Conservation (phyloP, 345 rosid species). For the Lepidium didymum region DNA sequence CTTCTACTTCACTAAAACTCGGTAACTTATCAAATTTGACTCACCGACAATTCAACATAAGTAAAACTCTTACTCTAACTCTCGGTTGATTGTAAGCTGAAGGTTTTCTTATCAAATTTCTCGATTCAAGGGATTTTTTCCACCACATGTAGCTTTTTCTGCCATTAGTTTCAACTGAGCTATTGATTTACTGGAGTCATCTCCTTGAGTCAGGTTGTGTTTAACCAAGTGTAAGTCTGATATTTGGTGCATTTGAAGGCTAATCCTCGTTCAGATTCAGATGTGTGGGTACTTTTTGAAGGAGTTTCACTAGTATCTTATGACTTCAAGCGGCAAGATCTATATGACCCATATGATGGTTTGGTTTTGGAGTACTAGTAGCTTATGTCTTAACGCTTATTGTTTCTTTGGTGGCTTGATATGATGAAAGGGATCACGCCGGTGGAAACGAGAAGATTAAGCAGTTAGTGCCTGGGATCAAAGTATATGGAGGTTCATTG, state of each 20-base stretch:
- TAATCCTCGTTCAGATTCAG: not conserved
- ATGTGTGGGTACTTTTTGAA: not conserved
- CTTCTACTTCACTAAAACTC: not conserved
- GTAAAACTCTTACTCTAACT: not conserved
- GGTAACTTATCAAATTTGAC: not conserved
- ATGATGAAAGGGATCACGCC: conserved; percentile 72
- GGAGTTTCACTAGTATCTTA: not conserved
- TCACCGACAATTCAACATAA: not conserved
- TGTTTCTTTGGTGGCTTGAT: not conserved
- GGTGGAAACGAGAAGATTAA: conserved; percentile 85
- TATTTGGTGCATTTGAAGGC: not conserved
- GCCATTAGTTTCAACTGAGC: not conserved
- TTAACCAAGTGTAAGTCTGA: not conserved
- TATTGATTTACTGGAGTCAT: not conserved
- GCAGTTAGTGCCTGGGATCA: conserved; percentile 63
- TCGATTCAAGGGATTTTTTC: not conserved
- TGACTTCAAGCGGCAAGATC: not conserved
- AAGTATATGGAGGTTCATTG: conserved; percentile 81
- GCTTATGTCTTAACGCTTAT: not conserved
- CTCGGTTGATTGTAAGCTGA: not conserved
- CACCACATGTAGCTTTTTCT: not conserved
- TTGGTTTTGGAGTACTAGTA: not conserved
- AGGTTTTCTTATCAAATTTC: not conserved
- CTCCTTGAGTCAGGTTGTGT: not conserved
- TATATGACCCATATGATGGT: not conserved